These are phyloP conservation scores for Tetraselmis striata DNA, from an alignment of 139 green algal genomes.

Conservation along the genomic window DNA sequence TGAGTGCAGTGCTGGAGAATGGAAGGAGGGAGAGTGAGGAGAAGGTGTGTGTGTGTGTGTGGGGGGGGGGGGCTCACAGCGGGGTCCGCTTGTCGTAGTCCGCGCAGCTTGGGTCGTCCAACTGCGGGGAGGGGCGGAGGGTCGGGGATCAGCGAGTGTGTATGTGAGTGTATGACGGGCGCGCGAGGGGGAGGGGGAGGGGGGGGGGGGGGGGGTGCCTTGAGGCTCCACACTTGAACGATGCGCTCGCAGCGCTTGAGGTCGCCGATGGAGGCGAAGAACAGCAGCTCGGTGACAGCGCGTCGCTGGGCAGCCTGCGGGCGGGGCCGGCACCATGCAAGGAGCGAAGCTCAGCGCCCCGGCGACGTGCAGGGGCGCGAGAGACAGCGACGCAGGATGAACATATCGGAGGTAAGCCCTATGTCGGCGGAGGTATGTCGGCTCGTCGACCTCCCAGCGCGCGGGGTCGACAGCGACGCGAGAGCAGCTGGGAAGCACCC, in stretches of 20 bases:
- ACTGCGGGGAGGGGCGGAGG: conserved; percentile 25
- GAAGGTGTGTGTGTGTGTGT: too few relatives aligned
- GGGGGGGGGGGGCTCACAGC: conserved; percentile 58
- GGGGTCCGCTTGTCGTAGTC: conserved; percentile 85
- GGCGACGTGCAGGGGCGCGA: too few relatives aligned
- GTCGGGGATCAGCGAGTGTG: background rate
- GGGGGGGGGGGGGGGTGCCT: conserved; percentile 25
- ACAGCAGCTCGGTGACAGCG: conserved; percentile 83
- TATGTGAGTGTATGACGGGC: background rate
- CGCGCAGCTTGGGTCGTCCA: conserved; percentile 59
- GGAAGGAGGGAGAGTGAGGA: too few relatives aligned
- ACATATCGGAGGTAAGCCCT: too few relatives aligned
- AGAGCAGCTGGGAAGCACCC: too few relatives aligned
- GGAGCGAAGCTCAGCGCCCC: too few relatives aligned
- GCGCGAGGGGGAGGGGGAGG: background rate
- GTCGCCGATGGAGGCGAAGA: conserved; percentile 80
- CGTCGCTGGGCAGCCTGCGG: conserved; percentile 67
- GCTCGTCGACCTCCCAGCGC: too few relatives aligned
- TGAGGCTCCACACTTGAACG: conserved; percentile 58
- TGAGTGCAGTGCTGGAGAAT: too few relatives aligned
- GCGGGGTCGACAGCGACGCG: too few relatives aligned
- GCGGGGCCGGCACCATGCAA: too few relatives aligned
- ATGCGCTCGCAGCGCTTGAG: conserved; percentile 63
- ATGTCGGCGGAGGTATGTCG: too few relatives aligned
- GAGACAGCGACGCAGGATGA: too few relatives aligned